Evolutionary conservation across 2,329 filamentous ascomycete species (phyloP), one percentile per base, ranked within the genome.

Genomic region (Aspergillus terreus): DNA sequence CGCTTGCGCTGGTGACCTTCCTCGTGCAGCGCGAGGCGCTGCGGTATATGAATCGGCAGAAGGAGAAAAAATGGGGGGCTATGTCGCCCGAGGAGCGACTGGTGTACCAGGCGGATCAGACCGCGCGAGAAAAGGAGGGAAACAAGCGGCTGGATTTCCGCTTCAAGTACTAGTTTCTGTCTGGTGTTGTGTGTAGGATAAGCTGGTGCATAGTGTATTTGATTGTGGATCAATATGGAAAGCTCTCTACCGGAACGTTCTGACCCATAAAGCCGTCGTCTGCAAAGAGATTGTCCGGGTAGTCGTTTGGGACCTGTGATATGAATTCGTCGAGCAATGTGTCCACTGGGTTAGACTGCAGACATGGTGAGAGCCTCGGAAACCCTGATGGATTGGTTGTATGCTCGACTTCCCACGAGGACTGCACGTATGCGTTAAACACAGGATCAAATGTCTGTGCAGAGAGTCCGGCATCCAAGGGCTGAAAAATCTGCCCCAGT

Each of bases 111-210:
- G 69, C 66, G 3, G 73, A 79, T 44, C 67, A 70, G n/a, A 67
- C 61, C 32, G 70, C 69, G 9, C 67, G 75, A 32, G 75, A 78
- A 54, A 57, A 63, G 35, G 77, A 80, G 21, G 77, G 78, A 2
- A 80, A 80, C 58, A 76, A 74, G 62, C 69, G 77, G 23, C 53
- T 81, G 17, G 77, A 81, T 58, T 79, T 81, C 59, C 68, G 75
- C n/a, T 81, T 79, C 59, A 72, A 71, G 7, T 77, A 79, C 55
- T 77, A 47, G 52, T 21, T 11, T 23, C 4, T 23, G 23, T 23
- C 9, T 9, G 23, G 10, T 19, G 11, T 25, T 15, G 25, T 50
- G 23, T 38, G 40, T 10, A n/a, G 36, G 14, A 17, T 14, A 2
- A 4, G 6, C 25, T 35, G 9, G 12, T n/a, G 10, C 27, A 46